A percentile compares a stretch with the other conserved stretches of the same genome.
These are phyloP conservation scores for Earliella scabrosa DNA, from an alignment of 1,284 basidiomycete species.

Conservation along the genomic window DNA sequence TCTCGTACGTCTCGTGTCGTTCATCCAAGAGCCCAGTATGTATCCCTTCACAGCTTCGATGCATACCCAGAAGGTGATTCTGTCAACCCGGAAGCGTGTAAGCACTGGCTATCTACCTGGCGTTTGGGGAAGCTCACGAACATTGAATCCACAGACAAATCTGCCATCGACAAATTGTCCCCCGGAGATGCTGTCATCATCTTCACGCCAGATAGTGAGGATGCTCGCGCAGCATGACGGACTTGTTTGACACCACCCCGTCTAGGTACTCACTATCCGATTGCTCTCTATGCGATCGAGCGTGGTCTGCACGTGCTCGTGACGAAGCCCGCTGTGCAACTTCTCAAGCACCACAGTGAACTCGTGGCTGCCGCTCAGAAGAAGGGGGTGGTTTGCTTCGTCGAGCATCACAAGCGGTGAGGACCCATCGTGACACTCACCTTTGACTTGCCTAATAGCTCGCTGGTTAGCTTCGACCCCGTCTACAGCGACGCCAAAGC, in stretches of 20 bases:
- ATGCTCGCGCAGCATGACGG: conserved; percentile 21
- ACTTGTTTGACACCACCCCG: neutral
- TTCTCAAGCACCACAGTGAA: conserved; percentile 80
- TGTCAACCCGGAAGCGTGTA: conserved; percentile 83
- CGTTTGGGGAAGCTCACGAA: neutral
- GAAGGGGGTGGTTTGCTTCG: conserved; percentile 86
- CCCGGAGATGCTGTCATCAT: conserved; percentile 89
- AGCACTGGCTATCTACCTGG: conserved; percentile 34
- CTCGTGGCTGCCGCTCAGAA: conserved; percentile 77
- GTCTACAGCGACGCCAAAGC: conserved; percentile 90
- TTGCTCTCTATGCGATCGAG: conserved; percentile 86
- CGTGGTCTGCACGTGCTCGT: conserved; percentile 86
- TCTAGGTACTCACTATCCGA: conserved; percentile 83
- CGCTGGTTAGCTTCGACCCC: conserved; percentile 80
- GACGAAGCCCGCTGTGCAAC: conserved; percentile 92
- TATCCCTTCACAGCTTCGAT: conserved; percentile 59
- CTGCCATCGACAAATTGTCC: conserved; percentile 79
- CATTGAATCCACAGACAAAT: conserved; percentile 64
- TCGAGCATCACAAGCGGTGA: conserved; percentile 86
- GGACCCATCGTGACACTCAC: too few relatives aligned
- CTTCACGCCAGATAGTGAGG: conserved; percentile 85
- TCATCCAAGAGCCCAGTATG: neutral
- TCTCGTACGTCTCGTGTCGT: conserved; percentile 53
- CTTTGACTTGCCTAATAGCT: too few relatives aligned
- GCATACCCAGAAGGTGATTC: conserved; percentile 76